A percentile compares a stretch with the other conserved stretches of the same genome.
Conservation (phyloP, 1,284 basidiomycete species). For the Pholiota adiposa region DNA sequence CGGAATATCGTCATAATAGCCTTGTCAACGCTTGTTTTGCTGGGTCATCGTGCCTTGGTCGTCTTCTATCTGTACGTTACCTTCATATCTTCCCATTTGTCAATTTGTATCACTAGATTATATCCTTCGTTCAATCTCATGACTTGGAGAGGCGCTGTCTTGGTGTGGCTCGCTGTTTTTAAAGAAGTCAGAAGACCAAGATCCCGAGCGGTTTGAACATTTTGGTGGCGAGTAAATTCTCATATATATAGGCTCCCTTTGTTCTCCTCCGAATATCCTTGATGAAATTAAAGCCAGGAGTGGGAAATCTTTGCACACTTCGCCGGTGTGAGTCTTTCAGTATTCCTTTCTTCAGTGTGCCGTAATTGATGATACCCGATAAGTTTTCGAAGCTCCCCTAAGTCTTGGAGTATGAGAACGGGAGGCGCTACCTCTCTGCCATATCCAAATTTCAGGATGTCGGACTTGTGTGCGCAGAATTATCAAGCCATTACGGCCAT, state of each 20-base stretch:
- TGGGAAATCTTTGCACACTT: background rate
- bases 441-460: background rate
- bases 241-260: background rate
- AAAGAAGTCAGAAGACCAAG: background rate
- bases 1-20: conserved; percentile 10
- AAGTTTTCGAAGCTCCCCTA: background rate
- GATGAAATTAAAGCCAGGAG: background rate
- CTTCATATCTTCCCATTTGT: conserved; percentile 2
- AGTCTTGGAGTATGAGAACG: background rate
- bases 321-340: background rate
- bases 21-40: too few species aligned
- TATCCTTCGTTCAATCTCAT: conserved; percentile 5
- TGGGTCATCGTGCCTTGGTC: too few species aligned
- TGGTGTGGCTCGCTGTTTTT: background rate
- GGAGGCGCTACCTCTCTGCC: background rate
- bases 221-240: background rate
- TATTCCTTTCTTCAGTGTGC: too few species aligned
- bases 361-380: background rate
- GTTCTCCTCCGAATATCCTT: background rate
- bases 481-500: background rate
- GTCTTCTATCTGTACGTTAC: conserved; percentile 6
- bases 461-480: background rate
- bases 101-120: conserved; percentile 5
- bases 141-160: background rate
- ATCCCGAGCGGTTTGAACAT: background rate